These are phyloP conservation scores for Colletotrichum sp. DNA, from an alignment of 2,329 filamentous ascomycete genomes.

Conservation along the genomic window DNA sequence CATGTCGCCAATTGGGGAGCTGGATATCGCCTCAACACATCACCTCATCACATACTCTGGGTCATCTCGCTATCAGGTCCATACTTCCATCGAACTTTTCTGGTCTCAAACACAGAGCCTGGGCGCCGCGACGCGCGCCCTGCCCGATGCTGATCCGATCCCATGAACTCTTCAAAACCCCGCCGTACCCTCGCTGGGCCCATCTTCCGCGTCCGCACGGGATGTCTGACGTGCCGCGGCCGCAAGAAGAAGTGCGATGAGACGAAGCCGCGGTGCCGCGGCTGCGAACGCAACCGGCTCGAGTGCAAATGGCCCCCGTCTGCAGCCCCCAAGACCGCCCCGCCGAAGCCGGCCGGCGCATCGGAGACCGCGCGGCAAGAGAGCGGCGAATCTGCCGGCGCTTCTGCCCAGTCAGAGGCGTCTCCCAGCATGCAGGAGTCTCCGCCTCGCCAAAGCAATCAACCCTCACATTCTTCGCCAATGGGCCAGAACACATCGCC, in stretches of 20 bases:
- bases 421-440: background rate
- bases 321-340: background rate
- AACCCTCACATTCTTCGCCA: background rate
- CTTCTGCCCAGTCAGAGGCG: background rate
- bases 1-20: background rate
- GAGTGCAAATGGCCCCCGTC: constrained; percentile 11
- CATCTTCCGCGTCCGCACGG: constrained; percentile 27
- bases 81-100: background rate
- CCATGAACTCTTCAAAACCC: constrained; percentile 1
- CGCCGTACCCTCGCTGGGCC: constrained; percentile 13
- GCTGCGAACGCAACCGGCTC: constrained; percentile 35
- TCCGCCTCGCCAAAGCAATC: background rate
- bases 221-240: constrained; percentile 49
- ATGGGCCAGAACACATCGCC: background rate
- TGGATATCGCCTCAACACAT: background rate
- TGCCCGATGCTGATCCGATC: background rate
- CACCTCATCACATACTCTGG: background rate
- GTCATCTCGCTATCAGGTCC: background rate
- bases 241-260: constrained; percentile 56
- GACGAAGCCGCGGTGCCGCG: constrained; percentile 44
- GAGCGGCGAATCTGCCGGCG: background rate
- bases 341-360: background rate
- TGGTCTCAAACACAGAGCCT: background rate
- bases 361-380: background rate
- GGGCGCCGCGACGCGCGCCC: background rate